Base-by-base conservation (phyloP, 208 protist genomes). In the Acanthamoeba castellanii region DNA sequence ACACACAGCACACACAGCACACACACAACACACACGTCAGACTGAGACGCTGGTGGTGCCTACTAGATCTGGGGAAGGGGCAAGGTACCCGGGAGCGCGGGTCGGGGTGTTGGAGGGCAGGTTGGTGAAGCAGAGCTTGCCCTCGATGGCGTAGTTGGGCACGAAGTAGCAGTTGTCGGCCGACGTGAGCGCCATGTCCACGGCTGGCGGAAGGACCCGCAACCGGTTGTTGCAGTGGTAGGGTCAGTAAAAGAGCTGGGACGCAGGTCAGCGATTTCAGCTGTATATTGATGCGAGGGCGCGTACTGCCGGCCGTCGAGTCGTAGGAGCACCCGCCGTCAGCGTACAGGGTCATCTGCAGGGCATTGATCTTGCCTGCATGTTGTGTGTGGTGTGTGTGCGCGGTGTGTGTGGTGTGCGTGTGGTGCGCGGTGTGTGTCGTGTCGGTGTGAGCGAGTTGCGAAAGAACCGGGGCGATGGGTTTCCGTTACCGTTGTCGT, bases 81-180 rank as follows among this genome's bases (percentile, higher is more conserved):
- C 97, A 96, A 27, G 97, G 98, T n/a, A 95, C 98, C 98, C 98
- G 95, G 98, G 98, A 25, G 97, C 98, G 50, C 97, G 95, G 88
- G 98, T 89, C 9, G 98, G 97, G 50, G 98, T 99, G 94, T 98
- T 98, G 61, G 98, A 95, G 27, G 97, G 94, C 50, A 95, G 50
- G 95, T 99, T 98, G 16, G 98, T 99, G 25, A 96, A 93, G 74
- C 95, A 98, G 5, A 98, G 30, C 16, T 70, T 34, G 20, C 97
- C 97, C 25, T 32, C n/a, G 2, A 96, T 95, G 6, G 45, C 34
- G 22, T 98, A 27, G 76, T 98, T 95, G n/a, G 98, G 97, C n/a
- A 98, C 94, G 11, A 96, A 74, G 96, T 99, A 99, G 9, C 57
- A 57, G 95, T 97, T 98, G 82, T 99, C 98, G n/a, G 32, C 30